Evolutionary conservation across 2,329 filamentous ascomycete genomes (phyloP).

Genomic region (Cytospora mali): DNA sequence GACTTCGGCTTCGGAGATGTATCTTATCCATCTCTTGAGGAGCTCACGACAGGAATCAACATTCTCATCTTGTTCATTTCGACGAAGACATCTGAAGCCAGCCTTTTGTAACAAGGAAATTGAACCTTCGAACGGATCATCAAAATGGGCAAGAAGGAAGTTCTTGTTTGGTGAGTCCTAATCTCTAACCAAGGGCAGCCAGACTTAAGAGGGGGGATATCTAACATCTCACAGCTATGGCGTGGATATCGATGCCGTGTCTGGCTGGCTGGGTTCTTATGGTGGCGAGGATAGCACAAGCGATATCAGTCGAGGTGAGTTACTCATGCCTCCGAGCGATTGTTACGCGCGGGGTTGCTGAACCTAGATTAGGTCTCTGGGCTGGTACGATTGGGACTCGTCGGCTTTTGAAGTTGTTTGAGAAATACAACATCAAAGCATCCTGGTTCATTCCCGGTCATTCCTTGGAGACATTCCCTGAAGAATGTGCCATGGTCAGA

Average conservation of each 20-base stretch:
- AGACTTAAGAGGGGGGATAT: no score
- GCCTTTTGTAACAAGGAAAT: rapidly evolving
- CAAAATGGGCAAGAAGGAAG: slow-evolving; percentile 34
- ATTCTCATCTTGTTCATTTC: background rate
- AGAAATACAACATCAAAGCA: slow-evolving; percentile 72
- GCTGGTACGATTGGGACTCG: slow-evolving; percentile 68
- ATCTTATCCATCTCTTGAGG: background rate
- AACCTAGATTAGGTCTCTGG: slow-evolving; percentile 51
- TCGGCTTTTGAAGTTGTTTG: slow-evolving; percentile 70
- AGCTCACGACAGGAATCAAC: background rate
- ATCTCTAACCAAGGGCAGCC: background rate
- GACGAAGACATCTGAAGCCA: background rate
- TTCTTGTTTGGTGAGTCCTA: slow-evolving; percentile 31
- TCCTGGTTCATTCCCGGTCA: slow-evolving; percentile 56
- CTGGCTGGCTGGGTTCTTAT: slow-evolving; percentile 76
- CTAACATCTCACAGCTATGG: slow-evolving; percentile 53
- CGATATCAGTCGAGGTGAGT: slow-evolving; percentile 69
- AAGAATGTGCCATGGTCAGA: slow-evolving; percentile 47
- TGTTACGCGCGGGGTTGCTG: background rate
- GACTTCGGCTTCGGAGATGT: background rate
- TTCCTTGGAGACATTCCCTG: slow-evolving; percentile 52
- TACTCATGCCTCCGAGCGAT: background rate
- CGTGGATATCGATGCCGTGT: slow-evolving; percentile 76
- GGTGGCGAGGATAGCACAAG: slow-evolving; percentile 72
- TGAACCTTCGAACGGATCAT: background rate